These are phyloP conservation scores for Colletotrichum tropicale DNA, from an alignment of 2,329 filamentous ascomycete genomes.

Conservation along the genomic window DNA sequence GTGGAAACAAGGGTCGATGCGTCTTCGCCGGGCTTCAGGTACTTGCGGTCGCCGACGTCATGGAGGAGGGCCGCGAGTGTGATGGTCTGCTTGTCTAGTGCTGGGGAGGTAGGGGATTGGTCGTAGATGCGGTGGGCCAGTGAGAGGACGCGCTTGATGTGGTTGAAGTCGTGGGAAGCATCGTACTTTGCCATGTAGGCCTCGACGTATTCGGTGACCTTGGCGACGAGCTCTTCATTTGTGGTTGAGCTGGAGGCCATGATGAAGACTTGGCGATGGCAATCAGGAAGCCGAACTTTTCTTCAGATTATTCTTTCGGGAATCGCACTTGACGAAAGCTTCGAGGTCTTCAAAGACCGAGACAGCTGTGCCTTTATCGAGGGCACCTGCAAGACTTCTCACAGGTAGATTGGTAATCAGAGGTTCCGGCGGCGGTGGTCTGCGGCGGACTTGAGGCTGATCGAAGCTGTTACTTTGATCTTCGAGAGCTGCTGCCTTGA, in stretches of 20 bases:
- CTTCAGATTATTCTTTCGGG: neutral
- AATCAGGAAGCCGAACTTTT: fast-evolving
- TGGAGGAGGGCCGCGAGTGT: conserved; percentile 79
- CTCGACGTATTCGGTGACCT: conserved; percentile 66
- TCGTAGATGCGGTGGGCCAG: conserved; percentile 67
- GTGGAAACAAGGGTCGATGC: conserved; percentile 58
- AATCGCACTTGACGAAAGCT: neutral
- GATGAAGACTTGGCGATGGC: neutral
- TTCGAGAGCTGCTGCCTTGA: conserved; percentile 1
- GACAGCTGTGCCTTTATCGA: neutral
- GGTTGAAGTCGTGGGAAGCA: conserved; percentile 85
- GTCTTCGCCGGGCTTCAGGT: conserved; percentile 64
- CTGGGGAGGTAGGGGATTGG: conserved; percentile 23
- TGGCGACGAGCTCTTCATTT: conserved; percentile 52
- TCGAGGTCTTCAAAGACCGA: neutral
- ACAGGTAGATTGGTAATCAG: neutral
- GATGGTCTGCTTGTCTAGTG: conserved; percentile 59
- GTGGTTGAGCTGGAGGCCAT: neutral
- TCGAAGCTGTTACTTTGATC: neutral
- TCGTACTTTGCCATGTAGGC: conserved; percentile 81
- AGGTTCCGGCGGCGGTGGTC: neutral
- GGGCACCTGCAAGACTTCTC: neutral
- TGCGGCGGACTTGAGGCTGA: neutral
- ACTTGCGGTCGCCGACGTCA: conserved; percentile 89
- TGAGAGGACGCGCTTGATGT: conserved; percentile 80